phyloP scores from a whole-genome alignment of 2,329 filamentous ascomycete genomes.

The Aspergillus clavatus region DNA sequence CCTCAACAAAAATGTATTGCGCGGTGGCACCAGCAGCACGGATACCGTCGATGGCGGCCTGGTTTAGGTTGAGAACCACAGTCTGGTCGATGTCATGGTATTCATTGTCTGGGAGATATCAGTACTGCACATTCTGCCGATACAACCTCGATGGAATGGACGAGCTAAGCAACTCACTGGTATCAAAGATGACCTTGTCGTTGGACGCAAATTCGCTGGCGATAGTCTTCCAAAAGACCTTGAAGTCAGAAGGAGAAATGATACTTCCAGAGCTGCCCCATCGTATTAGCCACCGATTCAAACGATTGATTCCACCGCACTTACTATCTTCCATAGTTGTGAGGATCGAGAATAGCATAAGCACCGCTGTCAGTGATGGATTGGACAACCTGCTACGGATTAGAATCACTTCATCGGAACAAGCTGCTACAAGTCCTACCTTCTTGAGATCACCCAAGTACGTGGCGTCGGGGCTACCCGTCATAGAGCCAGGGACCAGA shows the following conservation, averaged over 20 bases:
- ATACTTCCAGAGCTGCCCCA: constrained; percentile 16
- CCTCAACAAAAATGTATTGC: constrained; percentile 57
- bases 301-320: not conserved
- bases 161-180: constrained; percentile 33
- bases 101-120: constrained; percentile 51
- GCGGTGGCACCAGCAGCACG: constrained; percentile 53
- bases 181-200: constrained; percentile 58
- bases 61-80: constrained; percentile 57
- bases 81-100: constrained; percentile 59
- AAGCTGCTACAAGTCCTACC: constrained; percentile 8
- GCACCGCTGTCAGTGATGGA: constrained; percentile 44
- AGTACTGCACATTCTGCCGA: not conserved
- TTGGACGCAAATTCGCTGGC: constrained; percentile 52
- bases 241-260: constrained; percentile 48
- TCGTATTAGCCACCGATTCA: not conserved
- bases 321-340: constrained; percentile 53
- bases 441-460: constrained; percentile 41
- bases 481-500: constrained; percentile 44
- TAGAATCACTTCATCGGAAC: not conserved
- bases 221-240: constrained; percentile 54
- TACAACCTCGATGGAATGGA: not conserved
- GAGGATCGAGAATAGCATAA: constrained; percentile 55
- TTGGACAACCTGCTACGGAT: constrained; percentile 24
- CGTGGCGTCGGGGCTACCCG: constrained; percentile 37
- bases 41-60: constrained; percentile 60